Conservation (phyloP, 1,284 basidiomycete species). For the Trichosporon faecale region DNA sequence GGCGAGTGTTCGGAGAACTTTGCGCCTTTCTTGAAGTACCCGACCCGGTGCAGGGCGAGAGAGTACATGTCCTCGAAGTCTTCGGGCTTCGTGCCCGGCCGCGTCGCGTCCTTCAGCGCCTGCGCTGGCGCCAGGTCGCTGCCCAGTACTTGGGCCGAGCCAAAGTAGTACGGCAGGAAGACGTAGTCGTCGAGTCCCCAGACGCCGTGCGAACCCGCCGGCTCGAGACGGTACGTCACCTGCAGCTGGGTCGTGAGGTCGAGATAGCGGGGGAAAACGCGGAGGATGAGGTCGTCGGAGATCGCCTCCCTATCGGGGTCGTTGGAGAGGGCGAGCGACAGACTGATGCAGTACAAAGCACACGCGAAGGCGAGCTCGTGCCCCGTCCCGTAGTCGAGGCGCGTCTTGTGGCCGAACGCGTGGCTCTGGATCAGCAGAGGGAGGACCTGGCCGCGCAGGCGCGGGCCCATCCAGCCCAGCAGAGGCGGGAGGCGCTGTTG, state of each 20-base stretch:
- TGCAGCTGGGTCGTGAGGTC: conserved; percentile 81
- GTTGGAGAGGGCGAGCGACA: conserved; percentile 39
- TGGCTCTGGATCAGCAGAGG: conserved; percentile 53
- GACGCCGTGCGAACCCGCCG: conserved; percentile 94
- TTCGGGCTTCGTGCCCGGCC: background rate
- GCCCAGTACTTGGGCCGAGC: conserved; percentile 76
- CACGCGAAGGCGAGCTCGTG: conserved; percentile 86
- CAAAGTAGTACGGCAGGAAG: conserved; percentile 88
- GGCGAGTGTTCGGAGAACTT: conserved; percentile 92
- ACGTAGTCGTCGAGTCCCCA: conserved; percentile 97
- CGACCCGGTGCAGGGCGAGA: conserved; percentile 73
- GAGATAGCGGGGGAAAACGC: conserved; percentile 61
- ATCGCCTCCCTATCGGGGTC: conserved; percentile 29
- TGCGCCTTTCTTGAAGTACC: conserved; percentile 70
- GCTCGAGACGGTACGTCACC: conserved; percentile 85
- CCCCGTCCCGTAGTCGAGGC: conserved; percentile 95
- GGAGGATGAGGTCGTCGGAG: conserved; percentile 51
- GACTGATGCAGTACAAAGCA: conserved; percentile 59
- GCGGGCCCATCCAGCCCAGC: conserved; percentile 58
- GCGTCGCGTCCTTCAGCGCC: conserved; percentile 17
- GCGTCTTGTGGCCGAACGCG: conserved; percentile 83
- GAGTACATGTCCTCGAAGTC: conserved; percentile 66
- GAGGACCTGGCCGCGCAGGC: conserved; percentile 65
- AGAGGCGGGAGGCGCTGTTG: conserved; percentile 62
- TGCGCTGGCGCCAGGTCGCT: conserved; percentile 51